phyloP scores from a whole-genome alignment of 2,329 filamentous ascomycete species.

The Ophiobolus disseminans region DNA sequence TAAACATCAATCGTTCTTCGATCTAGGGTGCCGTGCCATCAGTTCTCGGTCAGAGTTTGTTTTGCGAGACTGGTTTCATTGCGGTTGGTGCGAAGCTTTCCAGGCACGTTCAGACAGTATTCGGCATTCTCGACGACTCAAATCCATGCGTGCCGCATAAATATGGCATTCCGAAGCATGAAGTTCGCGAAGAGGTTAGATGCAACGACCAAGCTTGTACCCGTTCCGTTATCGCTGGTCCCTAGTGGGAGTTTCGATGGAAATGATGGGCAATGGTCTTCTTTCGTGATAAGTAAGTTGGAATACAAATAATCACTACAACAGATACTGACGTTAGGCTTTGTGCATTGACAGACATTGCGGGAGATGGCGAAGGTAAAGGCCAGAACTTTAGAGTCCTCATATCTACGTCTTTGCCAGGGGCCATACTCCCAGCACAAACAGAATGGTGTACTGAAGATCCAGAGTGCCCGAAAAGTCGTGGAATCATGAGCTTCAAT shows the following conservation, averaged over 20 bases:
- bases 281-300: slow-evolving; percentile 51
- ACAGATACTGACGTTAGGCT: too few species aligned
- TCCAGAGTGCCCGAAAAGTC: slow-evolving; percentile 38
- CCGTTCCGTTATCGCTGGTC: slow-evolving; percentile 19
- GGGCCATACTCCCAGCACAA: slow-evolving; percentile 34
- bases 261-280: slow-evolving; percentile 53
- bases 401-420: slow-evolving; percentile 38
- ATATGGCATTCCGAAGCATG: too few species aligned
- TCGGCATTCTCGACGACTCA: too few species aligned
- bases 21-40: too few species aligned
- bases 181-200: slow-evolving; percentile 29
- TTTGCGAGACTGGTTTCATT: too few species aligned
- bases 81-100: background rate
- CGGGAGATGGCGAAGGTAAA: slow-evolving; percentile 31
- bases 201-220: slow-evolving; percentile 16
- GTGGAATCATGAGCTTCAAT: slow-evolving; percentile 34
- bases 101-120: too few species aligned
- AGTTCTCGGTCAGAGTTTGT: too few species aligned
- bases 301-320: too few species aligned
- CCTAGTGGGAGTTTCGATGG: slow-evolving; percentile 43
- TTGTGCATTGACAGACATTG: too few species aligned
- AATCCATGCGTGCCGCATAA: too few species aligned
- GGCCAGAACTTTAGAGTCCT: slow-evolving; percentile 48
- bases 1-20: too few species aligned
- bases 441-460: slow-evolving; percentile 34